Conservation (phyloP, 441 rosid genomes). For the Gossypium lobatum region DNA sequence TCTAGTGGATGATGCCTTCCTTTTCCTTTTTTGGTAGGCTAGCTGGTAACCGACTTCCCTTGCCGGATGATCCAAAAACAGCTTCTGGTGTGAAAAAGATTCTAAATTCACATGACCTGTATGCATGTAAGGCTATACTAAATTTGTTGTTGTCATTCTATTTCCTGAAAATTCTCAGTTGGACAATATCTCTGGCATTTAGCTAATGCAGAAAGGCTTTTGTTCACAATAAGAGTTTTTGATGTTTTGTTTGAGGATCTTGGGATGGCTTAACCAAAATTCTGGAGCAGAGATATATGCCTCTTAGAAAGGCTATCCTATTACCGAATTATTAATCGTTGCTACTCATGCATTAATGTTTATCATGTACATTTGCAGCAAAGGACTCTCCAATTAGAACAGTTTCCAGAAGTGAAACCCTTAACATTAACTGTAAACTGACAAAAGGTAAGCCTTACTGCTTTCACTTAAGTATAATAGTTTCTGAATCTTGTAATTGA, state of each 20-base stretch:
- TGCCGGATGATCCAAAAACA: slow-evolving; percentile 23
- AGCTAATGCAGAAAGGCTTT: background rate
- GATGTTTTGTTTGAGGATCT: background rate
- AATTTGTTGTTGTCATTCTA: slow-evolving; percentile 4
- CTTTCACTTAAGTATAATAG: background rate
- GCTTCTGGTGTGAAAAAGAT: slow-evolving; percentile 28
- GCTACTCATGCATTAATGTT: slow-evolving; percentile 1
- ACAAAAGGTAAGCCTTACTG: slow-evolving; percentile 18
- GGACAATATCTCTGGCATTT: background rate
- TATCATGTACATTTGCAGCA: slow-evolving; percentile 20
- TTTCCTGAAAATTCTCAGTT: background rate
- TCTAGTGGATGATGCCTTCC: background rate
- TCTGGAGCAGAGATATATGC: background rate
- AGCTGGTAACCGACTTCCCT: slow-evolving; percentile 17
- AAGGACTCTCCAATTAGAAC: slow-evolving; percentile 18
- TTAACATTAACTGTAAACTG: slow-evolving; percentile 9
- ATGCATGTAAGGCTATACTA: slow-evolving; percentile 28
- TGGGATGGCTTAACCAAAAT: background rate
- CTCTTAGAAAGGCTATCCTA: background rate
- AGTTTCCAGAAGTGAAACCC: slow-evolving; percentile 19
- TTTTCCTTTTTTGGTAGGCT: slow-evolving; percentile 27
- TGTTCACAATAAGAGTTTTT: background rate
- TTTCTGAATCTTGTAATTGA: slow-evolving; percentile 9
- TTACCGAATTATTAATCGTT: background rate
- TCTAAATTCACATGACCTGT: slow-evolving; percentile 18